Evolutionary conservation across 176 grass and related monocot genomes (phyloP), one percentile per base, ranked within the genome.

Genomic region (Lolium multiflorum): DNA sequence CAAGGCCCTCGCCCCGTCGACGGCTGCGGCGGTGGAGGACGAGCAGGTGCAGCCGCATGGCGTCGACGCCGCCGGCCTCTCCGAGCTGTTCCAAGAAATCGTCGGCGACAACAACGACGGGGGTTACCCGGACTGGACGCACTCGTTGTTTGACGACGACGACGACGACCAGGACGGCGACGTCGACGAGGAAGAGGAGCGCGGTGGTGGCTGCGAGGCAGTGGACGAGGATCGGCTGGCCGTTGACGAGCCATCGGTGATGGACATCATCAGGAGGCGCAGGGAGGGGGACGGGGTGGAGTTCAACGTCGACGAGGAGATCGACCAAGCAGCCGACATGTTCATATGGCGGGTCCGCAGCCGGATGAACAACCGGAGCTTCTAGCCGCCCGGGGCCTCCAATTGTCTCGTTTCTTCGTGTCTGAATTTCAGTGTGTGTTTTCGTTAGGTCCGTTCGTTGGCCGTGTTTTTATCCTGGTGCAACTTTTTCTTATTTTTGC

Each of bases 261-360:
- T 98, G 62, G 96, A 98, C 22, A 37, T 96, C 43, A 91, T 98
- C 38, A 92, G 83, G 82, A 83, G 85, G 37, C 57, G 79, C 0
- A 90, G 91, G 71, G 88, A 94, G 81, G 87, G 47, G 2, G 86
- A 86, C n/a, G 96, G 93, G 2, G 65, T n/a, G 59, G 91, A 94
- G 63, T 98, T 96, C 84, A 89, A 78, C 46, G 74, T 98, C 28
- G 93, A 98, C 39, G 86, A 95, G 22, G 91, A 98, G 84, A 98
- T 98, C 67, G 88, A 98, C 79, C 79, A 84, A 1, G 93, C 86
- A 9, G 92, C 93, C 6, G 92, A 94, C 79, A 81, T 96, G 74
- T 98, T 91, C 92, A 98, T 98, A 21, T 59, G 58, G 39, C 80
- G 88, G 39, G 91, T 94, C 52, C 92, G 87, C 65, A 79, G 49